Percentiles rank a stretch among this genome's conserved stretches.
Evolutionary conservation across 2,329 filamentous ascomycete species (phyloP).

Genomic region (Colletotrichum cereale): DNA sequence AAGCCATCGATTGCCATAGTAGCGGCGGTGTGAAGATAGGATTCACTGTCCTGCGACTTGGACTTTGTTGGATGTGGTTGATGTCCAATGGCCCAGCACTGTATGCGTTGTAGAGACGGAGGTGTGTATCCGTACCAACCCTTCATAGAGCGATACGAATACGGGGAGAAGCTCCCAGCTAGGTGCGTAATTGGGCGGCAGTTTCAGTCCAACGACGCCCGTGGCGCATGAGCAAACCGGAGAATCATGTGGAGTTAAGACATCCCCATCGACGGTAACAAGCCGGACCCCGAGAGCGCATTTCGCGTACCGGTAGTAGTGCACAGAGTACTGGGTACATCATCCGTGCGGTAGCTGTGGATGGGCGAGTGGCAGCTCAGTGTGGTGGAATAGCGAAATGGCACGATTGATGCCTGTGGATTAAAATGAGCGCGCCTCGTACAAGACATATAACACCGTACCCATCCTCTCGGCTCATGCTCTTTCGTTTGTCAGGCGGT

Average conservation of each 20-base stretch:
- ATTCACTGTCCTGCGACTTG: neutral
- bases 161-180: neutral
- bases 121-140: too few species aligned
- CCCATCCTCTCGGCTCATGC: neutral
- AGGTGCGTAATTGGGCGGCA: neutral
- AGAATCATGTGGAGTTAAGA: neutral
- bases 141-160: neutral
- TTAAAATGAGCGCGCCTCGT: neutral
- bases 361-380: neutral
- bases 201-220: neutral
- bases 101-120: too few species aligned
- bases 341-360: too few species aligned
- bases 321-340: neutral
- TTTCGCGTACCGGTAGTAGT: too few species aligned
- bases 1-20: neutral
- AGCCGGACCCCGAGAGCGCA: neutral
- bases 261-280: neutral
- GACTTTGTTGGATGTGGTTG: neutral
- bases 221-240: neutral
- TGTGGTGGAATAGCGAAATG: neutral
- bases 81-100: neutral
- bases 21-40: neutral
- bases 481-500: too few species aligned
- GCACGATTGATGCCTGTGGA: too few species aligned
- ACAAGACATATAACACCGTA: too few species aligned